These are phyloP conservation scores for Spinacia oleracea DNA, from an alignment of 179 eudicot genomes.

Conservation along the genomic window DNA sequence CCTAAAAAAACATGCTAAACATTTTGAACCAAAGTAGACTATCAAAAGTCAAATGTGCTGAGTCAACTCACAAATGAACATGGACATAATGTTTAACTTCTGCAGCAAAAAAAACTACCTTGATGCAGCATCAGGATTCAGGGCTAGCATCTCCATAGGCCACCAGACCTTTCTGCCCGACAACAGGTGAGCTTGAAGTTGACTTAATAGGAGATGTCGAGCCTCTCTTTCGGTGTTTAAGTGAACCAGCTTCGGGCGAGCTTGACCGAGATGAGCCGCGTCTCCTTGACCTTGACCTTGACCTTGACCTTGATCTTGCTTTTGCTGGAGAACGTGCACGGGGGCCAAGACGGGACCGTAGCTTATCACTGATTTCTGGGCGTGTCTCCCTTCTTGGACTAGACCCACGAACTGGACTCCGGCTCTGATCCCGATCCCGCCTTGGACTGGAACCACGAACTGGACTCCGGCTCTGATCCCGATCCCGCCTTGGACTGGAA, in stretches of 20 bases:
- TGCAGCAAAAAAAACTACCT: constrained; percentile 27
- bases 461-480: constrained; percentile 71
- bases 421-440: constrained; percentile 47
- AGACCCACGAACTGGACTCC: constrained; percentile 62
- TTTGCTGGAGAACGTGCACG: constrained; percentile 38
- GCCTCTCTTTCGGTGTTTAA: constrained; percentile 34
- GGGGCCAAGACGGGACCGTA: constrained; percentile 83
- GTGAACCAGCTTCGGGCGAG: constrained; percentile 47
- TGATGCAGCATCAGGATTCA: constrained; percentile 56
- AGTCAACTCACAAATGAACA: not conserved
- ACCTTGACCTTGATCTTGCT: constrained; percentile 51
- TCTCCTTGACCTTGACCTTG: constrained; percentile 59
- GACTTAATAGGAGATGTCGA: constrained; percentile 49
- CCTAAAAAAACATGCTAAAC: not conserved
- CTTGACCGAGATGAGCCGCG: constrained; percentile 48
- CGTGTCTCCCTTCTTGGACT: constrained; percentile 58
- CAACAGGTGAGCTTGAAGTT: constrained; percentile 69
- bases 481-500: constrained; percentile 51
- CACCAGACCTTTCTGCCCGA: constrained; percentile 68
- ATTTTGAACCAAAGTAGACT: not conserved
- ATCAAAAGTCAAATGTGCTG: not conserved
- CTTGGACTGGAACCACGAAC: constrained; percentile 58
- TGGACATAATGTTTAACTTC: not conserved
- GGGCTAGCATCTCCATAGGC: constrained; percentile 85
- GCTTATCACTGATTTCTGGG: constrained; percentile 60